Percentiles rank a stretch among this genome's conserved stretches.
Conservation (phyloP, 2,329 filamentous ascomycete species). For the Neofusicoccum kwambonambiense region DNA sequence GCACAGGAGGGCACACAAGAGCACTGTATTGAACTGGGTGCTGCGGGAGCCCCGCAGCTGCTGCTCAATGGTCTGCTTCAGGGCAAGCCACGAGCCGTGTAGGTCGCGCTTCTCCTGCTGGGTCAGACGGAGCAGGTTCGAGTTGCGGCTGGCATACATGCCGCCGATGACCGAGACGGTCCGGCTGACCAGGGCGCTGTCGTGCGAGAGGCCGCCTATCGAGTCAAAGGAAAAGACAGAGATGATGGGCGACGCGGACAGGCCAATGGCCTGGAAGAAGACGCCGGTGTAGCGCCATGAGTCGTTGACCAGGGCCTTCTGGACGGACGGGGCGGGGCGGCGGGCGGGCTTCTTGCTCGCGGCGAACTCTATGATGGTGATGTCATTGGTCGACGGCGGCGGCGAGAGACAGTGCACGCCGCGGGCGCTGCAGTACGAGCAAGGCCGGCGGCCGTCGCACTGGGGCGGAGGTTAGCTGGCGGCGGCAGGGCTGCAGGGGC, state of each 20-base stretch:
- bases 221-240: slow-evolving; percentile 15
- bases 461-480: not conserved
- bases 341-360: not conserved
- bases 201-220: slow-evolving; percentile 8
- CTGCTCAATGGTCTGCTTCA: not conserved
- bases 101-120: slow-evolving; percentile 1
- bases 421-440: slow-evolving; percentile 14
- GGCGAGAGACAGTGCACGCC: slow-evolving; percentile 9
- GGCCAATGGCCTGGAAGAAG: slow-evolving; percentile 16
- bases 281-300: slow-evolving; percentile 15
- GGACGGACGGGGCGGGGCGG: not conserved
- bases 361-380: slow-evolving; percentile 7
- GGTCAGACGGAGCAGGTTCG: slow-evolving; percentile 2
- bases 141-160: slow-evolving; percentile 13
- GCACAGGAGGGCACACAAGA: slow-evolving; percentile 4
- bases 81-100: not conserved
- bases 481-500: not conserved
- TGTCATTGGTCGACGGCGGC: not conserved
- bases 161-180: slow-evolving; percentile 14
- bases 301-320: slow-evolving; percentile 2
- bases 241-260: slow-evolving; percentile 12
- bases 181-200: slow-evolving; percentile 9
- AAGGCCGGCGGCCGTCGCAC: slow-evolving; percentile 16
- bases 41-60: slow-evolving; percentile 4
- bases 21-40: not conserved